Percentiles rank a stretch among this genome's conserved stretches.
These are phyloP conservation scores for Scheffersomyces illinoinensis DNA, from an alignment of 1,139 yeast species.

Conservation along the genomic window DNA sequence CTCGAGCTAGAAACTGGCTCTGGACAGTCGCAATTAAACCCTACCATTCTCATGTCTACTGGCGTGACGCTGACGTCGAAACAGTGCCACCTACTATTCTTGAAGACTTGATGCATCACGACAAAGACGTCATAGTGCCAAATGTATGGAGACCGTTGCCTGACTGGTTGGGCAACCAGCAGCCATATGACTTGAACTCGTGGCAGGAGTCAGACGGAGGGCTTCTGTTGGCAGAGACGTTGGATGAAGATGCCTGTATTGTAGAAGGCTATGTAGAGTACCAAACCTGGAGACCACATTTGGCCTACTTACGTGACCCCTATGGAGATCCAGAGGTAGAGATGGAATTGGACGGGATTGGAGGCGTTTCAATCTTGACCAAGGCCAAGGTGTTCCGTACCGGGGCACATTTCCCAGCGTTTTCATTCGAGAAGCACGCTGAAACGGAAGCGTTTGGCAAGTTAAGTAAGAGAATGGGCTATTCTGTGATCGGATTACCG, in stretches of 20 bases:
- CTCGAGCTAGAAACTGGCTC: slow-evolving; percentile 55
- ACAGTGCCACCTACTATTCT: slow-evolving; percentile 52
- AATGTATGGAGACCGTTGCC: slow-evolving; percentile 93
- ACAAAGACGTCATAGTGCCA: slow-evolving; percentile 64
- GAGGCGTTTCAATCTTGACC: slow-evolving; percentile 83
- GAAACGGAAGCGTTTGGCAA: slow-evolving; percentile 95
- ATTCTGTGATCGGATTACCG: slow-evolving; percentile 78
- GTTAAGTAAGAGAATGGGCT: slow-evolving; percentile 79
- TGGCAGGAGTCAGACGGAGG: slow-evolving; percentile 92
- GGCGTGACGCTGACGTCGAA: slow-evolving; percentile 59
- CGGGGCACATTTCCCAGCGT: slow-evolving; percentile 89
- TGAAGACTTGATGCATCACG: slow-evolving; percentile 57
- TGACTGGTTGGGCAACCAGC: slow-evolving; percentile 86
- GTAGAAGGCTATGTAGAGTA: slow-evolving; percentile 92
- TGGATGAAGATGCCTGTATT: slow-evolving; percentile 85
- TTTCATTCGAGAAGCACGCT: slow-evolving; percentile 86
- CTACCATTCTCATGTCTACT: slow-evolving; percentile 53
- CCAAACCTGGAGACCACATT: slow-evolving; percentile 91
- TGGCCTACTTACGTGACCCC: slow-evolving; percentile 84
- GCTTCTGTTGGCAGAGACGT: slow-evolving; percentile 68
- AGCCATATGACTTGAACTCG: slow-evolving; percentile 86
- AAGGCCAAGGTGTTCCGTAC: slow-evolving; percentile 77
- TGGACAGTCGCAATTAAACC: slow-evolving; percentile 55
- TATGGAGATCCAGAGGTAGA: slow-evolving; percentile 84
- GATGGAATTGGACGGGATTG: slow-evolving; percentile 88